Base-by-base conservation (phyloP, 345 rosid species). In the Orychophragmus violaceus region DNA sequence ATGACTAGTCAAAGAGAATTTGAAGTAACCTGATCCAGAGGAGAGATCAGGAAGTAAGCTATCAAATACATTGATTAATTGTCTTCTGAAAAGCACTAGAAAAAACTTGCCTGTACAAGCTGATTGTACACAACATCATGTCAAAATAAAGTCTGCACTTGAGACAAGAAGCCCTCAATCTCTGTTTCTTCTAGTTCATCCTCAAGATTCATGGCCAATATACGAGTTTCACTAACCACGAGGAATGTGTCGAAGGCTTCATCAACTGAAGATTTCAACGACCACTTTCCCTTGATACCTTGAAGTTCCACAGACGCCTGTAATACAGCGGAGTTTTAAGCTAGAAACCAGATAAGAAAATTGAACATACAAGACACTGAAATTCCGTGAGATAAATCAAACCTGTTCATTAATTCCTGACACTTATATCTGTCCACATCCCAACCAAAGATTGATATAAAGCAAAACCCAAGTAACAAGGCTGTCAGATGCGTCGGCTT, bases 271-370 rank as follows among this genome's bases (percentile, higher is more conserved):
- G 92, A 86, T 84, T 95, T 88, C 65, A 94, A 66, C 22, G 99
- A 90, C 99, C 99, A 94, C 97, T 90, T 87, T 75, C 99, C 99
- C 76, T 88, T 90, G 77, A 94, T 94, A 66, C 99, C 99, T 83
- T 90, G 96, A 82, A 94, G 94, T 79, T 94, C 99, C 41, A 94
- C 97, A 2, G 99, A 94, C 6, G 96, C 99, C 98, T 93, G 71
- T 46, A 64, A 64, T 44, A 68, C 67, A 51, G 6, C 66, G 54
- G 35, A 70, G 14, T 21, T 61, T 44, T 51, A 22, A 41, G 27
- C 35, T 28, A 64, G 6, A 29, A 16, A 75, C 14, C 25, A 63
- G 23, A 56, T 41, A 24, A 70, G 55, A 27, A 39, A 46, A 45
- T 5, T 35, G 35, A 6, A 22, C n/a, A 59, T 48, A 18, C 27